Conservation (phyloP, 2,329 filamentous ascomycete genomes). For the Cryphonectria radicalis region DNA sequence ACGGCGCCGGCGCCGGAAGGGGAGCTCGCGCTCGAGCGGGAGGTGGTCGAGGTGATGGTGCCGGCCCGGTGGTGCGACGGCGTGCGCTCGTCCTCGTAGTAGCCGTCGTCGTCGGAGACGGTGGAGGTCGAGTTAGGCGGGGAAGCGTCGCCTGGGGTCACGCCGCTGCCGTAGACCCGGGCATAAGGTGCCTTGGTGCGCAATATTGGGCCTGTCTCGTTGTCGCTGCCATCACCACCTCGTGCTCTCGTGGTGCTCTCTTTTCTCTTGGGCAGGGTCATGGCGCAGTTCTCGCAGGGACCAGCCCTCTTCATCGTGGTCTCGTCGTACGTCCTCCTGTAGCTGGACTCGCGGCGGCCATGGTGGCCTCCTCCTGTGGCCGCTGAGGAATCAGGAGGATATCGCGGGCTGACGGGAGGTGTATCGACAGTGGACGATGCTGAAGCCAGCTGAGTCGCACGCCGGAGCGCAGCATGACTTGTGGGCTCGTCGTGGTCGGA, state of each 20-base stretch:
- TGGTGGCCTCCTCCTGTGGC: slow-evolving; percentile 34
- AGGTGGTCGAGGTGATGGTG: slow-evolving; percentile 50
- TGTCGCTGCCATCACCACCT: slow-evolving; percentile 34
- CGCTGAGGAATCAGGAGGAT: slow-evolving; percentile 30
- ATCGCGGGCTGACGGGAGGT: slow-evolving; percentile 60
- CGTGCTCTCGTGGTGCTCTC: slow-evolving; percentile 30
- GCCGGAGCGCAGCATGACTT: slow-evolving; percentile 48
- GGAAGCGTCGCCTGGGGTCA: slow-evolving; percentile 47
- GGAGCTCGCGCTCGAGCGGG: slow-evolving; percentile 58
- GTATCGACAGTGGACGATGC: slow-evolving; percentile 56
- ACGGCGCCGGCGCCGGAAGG: slow-evolving; percentile 42
- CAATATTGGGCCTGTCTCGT: slow-evolving; percentile 57
- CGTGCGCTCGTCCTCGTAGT: slow-evolving; percentile 32
- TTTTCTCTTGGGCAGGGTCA: slow-evolving; percentile 62
- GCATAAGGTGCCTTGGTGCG: slow-evolving; percentile 65
- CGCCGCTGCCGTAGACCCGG: slow-evolving; percentile 54
- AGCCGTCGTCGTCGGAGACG: slow-evolving; percentile 57
- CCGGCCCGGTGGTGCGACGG: slow-evolving; percentile 44
- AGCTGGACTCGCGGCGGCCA: slow-evolving; percentile 59
- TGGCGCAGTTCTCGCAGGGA: slow-evolving; percentile 70
- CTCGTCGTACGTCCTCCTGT: slow-evolving; percentile 67
- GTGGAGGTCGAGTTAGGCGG: slow-evolving; percentile 57
- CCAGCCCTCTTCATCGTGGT: slow-evolving; percentile 66
- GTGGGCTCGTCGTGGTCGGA: slow-evolving; percentile 49
- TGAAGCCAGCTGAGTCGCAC: slow-evolving; percentile 38